Base-by-base conservation (phyloP, 768 basidiomycete genomes). In the Lentinula aciculospora region DNA sequence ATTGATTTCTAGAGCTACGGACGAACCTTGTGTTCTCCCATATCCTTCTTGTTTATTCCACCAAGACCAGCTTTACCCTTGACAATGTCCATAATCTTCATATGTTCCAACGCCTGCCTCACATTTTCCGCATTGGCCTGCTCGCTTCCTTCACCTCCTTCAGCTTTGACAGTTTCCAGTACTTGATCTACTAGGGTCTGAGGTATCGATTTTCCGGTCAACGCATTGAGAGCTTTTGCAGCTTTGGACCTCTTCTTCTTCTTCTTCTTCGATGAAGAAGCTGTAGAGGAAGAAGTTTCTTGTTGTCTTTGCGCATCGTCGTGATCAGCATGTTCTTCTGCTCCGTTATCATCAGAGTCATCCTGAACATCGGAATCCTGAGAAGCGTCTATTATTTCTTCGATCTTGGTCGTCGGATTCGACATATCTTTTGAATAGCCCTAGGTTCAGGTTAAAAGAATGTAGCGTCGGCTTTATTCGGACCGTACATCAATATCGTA, bases 231-330 rank as follows among this genome's bases (percentile, higher is more conserved):
- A 4, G 74, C 73, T 60, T 76, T 86, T 58, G 77, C 69, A 23
- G 75, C 81, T 67, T 89, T 93, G 3, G 87, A 85, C 69, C 85
- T 89, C 72, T 91, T 92, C 79, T 92, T 94, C 76, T 94, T 93
- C 71, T 90, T 94, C 77, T 90, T 93, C 73, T 88, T 88, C 61
- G 75, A 75, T 12, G 77, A 76, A 34, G 81, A 78, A 4, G 81
- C 66, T 13, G 74, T 66, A 7, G 71, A 68, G 12, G 71, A 65
- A 3, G 68, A 69, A 23, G 68, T 46, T 13, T 49, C 54, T 32
- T 53, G 47, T 40, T 55, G 45, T 0, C 27, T 31, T 27, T 58
- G 44, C 17, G 36, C 36, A 9, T 53, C 51, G 19, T 54, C 51
- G 42, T 57, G 49, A 17, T 45, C 62, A n/a, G n/a, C n/a, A n/a